Evolutionary conservation across 768 basidiomycete genomes (phyloP).

Genomic region (Porphyrellus cyaneotinctus): DNA sequence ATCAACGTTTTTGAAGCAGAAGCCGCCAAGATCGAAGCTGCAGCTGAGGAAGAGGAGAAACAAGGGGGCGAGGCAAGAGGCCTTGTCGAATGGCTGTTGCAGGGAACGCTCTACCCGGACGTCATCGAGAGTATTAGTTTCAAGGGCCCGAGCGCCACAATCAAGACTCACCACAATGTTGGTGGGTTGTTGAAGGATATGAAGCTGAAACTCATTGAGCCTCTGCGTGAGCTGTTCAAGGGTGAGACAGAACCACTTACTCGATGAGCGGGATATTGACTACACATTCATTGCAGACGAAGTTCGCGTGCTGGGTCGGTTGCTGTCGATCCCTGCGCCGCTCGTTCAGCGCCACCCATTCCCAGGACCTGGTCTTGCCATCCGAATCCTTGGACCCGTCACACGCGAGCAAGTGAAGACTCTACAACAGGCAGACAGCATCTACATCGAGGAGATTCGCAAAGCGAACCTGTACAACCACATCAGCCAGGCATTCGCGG

Average conservation of each 20-base stretch:
- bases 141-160: constrained; percentile 97
- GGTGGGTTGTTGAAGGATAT: constrained; percentile 94
- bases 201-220: constrained; percentile 98
- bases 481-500: constrained; percentile 96
- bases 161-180: constrained; percentile 99
- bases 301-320: constrained; percentile 86
- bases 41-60: constrained; percentile 71
- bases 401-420: constrained; percentile 90
- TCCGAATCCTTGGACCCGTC: constrained; percentile 95
- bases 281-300: constrained; percentile 58
- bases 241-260: constrained; percentile 44
- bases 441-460: constrained; percentile 98
- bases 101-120: constrained; percentile 97
- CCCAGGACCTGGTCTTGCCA: constrained; percentile 97
- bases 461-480: constrained; percentile 88
- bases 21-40: constrained; percentile 82
- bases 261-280: not conserved
- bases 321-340: constrained; percentile 87
- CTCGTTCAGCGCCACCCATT: constrained; percentile 97
- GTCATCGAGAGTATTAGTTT: constrained; percentile 99
- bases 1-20: constrained; percentile 97
- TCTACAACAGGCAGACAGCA: constrained; percentile 86
- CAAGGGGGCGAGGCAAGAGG: constrained; percentile 72
- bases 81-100: constrained; percentile 92
- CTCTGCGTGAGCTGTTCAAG: constrained; percentile 96